Conservation (phyloP, 202 grass and related monocot genomes). For the Setaria viridis region DNA sequence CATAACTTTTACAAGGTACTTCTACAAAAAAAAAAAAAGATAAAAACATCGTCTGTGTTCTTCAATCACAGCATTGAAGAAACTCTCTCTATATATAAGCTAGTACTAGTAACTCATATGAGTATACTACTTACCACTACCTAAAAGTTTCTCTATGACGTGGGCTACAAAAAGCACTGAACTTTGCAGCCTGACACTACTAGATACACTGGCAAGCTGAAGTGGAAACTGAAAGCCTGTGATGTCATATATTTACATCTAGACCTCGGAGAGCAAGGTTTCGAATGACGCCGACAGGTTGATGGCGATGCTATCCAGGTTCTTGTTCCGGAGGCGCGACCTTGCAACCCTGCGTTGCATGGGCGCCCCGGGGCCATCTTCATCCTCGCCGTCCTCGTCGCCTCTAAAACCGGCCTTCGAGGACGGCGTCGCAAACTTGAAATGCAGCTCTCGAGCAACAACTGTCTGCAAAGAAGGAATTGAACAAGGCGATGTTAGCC, state of each 20-base stretch:
- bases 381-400: slow-evolving; percentile 1
- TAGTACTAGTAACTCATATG: slow-evolving; percentile 23
- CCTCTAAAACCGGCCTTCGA: slow-evolving; percentile 43
- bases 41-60: slow-evolving; percentile 26
- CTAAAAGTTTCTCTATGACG: slow-evolving; percentile 41
- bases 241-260: slow-evolving; percentile 60
- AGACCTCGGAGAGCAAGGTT: slow-evolving; percentile 40
- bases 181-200: slow-evolving; percentile 25
- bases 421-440: slow-evolving; percentile 72
- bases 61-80: slow-evolving; percentile 92
- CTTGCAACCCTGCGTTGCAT: slow-evolving; percentile 69
- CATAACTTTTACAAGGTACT: slow-evolving; percentile 18
- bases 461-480: slow-evolving; percentile 54
- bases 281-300: slow-evolving; percentile 54
- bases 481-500: background rate
- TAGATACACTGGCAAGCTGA: slow-evolving; percentile 2
- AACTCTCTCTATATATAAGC: slow-evolving; percentile 19
- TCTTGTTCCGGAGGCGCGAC: slow-evolving; percentile 51
- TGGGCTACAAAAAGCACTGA: slow-evolving; percentile 32
- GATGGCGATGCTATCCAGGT: slow-evolving; percentile 60
- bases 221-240: slow-evolving; percentile 2
- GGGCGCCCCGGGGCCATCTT: slow-evolving; percentile 63
- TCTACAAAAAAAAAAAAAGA: background rate
- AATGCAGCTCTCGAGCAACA: slow-evolving; percentile 77
- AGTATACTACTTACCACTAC: slow-evolving; percentile 28